Conservation (phyloP, 169 alveolate genomes). For the Neospora caninum region DNA sequence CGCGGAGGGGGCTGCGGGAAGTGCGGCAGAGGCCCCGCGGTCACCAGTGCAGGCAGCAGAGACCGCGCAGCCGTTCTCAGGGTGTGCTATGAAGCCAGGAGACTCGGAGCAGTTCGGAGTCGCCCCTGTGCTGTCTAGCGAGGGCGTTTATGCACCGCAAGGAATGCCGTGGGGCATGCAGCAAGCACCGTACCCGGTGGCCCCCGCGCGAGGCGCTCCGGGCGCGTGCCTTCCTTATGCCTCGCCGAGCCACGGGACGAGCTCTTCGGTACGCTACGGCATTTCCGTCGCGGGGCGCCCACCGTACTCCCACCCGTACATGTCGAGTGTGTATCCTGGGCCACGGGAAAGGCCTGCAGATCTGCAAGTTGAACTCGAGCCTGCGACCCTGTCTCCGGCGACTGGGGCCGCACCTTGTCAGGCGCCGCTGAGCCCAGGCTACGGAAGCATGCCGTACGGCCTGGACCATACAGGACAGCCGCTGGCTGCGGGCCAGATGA, state of each 20-base stretch:
- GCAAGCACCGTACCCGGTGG: not conserved
- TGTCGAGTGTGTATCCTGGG: not conserved
- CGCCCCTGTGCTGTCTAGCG: not conserved
- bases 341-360: not conserved
- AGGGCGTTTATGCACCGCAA: not conserved
- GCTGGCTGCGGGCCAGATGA: not conserved
- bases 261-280: not conserved
- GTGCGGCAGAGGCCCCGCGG: not conserved
- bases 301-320: not conserved
- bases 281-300: not conserved
- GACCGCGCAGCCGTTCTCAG: not conserved
- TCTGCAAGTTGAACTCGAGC: not conserved
- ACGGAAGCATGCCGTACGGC: not conserved
- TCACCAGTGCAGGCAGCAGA: not conserved
- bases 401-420: not conserved
- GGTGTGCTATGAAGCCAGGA: not conserved
- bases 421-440: not conserved
- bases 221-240: not conserved
- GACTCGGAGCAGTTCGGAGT: not conserved
- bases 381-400: not conserved
- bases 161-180: not conserved
- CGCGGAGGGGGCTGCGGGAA: not conserved
- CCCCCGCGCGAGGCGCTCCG: not conserved
- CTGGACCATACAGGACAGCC: not conserved
- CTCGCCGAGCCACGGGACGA: not conserved